phyloP scores from a whole-genome alignment of 805 yeast genomes.

The Cyberlindnera mississippiensis region DNA sequence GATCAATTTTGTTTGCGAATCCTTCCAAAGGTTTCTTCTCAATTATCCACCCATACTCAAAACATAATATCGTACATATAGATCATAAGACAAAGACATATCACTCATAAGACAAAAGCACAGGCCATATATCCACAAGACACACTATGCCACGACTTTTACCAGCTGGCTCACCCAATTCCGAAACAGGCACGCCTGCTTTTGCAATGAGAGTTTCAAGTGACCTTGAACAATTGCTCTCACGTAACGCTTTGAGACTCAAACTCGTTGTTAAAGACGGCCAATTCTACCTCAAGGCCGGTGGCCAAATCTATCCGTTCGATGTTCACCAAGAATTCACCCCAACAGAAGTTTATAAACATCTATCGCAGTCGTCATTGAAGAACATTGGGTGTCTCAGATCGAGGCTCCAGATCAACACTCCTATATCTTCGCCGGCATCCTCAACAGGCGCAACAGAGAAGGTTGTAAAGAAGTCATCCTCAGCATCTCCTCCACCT shows the following conservation, averaged over 20 bases:
- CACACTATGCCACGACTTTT: constrained; percentile 4
- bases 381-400: constrained; percentile 20
- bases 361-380: constrained; percentile 21
- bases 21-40: too few species aligned
- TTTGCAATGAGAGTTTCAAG: constrained; percentile 12
- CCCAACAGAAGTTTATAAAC: constrained; percentile 21
- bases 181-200: constrained; percentile 4
- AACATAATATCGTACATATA: too few species aligned
- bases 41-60: too few species aligned
- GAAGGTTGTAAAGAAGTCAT: neutral
- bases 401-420: constrained; percentile 11
- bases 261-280: constrained; percentile 24
- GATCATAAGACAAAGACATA: too few species aligned
- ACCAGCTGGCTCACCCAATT: constrained; percentile 4
- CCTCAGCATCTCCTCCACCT: constrained; percentile 6
- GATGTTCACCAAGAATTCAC: constrained; percentile 6
- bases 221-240: constrained; percentile 10
- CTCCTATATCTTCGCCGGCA: constrained; percentile 12
- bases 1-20: too few species aligned
- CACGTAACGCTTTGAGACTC: constrained; percentile 16
- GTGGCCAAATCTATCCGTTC: constrained; percentile 4
- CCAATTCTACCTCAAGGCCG: constrained; percentile 15
- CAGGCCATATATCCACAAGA: too few species aligned
- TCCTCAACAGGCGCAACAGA: neutral
- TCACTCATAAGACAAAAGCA: too few species aligned